These are phyloP conservation scores for Trichoderma sp. DNA, from an alignment of 2,329 filamentous ascomycete genomes.

Conservation along the genomic window DNA sequence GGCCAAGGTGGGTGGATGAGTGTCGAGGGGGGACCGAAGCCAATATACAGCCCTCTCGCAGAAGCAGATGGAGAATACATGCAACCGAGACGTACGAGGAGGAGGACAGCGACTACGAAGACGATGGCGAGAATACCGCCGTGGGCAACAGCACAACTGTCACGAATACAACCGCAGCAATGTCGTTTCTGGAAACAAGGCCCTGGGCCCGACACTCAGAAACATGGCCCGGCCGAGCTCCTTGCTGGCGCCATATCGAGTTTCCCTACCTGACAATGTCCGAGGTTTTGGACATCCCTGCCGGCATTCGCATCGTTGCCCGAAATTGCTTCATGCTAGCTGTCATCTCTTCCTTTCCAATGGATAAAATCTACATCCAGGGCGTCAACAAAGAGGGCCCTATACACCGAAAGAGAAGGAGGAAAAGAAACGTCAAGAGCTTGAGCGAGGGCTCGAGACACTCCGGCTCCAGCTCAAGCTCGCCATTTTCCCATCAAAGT, in stretches of 20 bases:
- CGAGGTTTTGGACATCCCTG: conserved; percentile 47
- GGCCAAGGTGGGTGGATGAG: conserved; percentile 52
- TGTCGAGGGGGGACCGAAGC: conserved; percentile 48
- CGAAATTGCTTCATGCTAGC: conserved; percentile 51
- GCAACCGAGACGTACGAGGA: not conserved
- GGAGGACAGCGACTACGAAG: not conserved
- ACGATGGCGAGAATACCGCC: not conserved
- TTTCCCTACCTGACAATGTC: conserved; percentile 54
- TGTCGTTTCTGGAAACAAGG: not conserved
- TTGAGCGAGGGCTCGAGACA: conserved; percentile 3
- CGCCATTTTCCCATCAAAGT: not conserved
- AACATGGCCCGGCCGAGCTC: conserved; percentile 32
- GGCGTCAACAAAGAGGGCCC: conserved; percentile 27
- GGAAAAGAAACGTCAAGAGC: conserved; percentile 6
- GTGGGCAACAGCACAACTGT: not conserved
- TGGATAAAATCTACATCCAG: conserved; percentile 42
- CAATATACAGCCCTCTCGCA: conserved; percentile 47
- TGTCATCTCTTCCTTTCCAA: conserved; percentile 47
- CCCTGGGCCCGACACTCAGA: conserved; percentile 10
- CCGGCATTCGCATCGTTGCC: conserved; percentile 49
- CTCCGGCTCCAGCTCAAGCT: not conserved
- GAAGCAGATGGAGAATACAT: conserved; percentile 17
- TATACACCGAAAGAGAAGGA: not conserved
- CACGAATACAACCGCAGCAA: not conserved
- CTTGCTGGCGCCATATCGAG: conserved; percentile 58